These are phyloP conservation scores for Lactarius deliciosus DNA, from an alignment of 768 basidiomycete species.

Conservation along the genomic window DNA sequence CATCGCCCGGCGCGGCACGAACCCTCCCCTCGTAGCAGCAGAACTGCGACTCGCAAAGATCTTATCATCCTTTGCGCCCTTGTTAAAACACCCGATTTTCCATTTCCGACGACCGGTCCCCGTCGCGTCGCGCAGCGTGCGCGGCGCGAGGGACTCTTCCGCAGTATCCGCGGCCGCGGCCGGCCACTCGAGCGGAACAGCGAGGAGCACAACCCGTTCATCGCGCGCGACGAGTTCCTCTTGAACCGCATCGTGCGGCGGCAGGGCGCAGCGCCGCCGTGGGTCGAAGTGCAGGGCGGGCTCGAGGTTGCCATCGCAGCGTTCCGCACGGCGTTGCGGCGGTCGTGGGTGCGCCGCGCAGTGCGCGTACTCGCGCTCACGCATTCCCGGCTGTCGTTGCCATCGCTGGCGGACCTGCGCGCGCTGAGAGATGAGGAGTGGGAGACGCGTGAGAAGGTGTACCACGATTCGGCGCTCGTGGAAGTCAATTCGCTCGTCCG, in stretches of 20 bases:
- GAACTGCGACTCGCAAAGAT: no score
- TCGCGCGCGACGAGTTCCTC: constrained; percentile 75
- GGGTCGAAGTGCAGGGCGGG: constrained; percentile 81
- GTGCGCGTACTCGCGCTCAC: constrained; percentile 60
- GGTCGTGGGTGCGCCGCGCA: constrained; percentile 75
- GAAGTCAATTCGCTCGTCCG: constrained; percentile 76
- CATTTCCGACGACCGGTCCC: not conserved
- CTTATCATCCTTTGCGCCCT: no score
- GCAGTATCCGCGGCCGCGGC: constrained; percentile 67
- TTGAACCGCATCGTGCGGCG: constrained; percentile 84
- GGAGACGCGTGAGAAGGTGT: constrained; percentile 63
- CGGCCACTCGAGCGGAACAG: constrained; percentile 45
- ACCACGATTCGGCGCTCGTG: constrained; percentile 65
- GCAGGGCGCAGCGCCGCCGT: constrained; percentile 81
- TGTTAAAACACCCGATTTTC: not conserved
- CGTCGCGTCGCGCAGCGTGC: constrained; percentile 53
- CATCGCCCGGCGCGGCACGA: no score
- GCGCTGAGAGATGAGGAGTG: constrained; percentile 63
- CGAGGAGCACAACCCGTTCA: constrained; percentile 61
- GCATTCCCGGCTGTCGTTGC: constrained; percentile 40
- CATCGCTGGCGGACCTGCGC: constrained; percentile 39
- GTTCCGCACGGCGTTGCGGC: constrained; percentile 63
- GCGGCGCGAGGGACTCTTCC: constrained; percentile 64
- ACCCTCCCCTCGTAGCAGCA: no score
- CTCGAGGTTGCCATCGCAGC: constrained; percentile 59